phyloP scores from a whole-genome alignment of 805 yeast species.

The Starmerella riodocensis region DNA sequence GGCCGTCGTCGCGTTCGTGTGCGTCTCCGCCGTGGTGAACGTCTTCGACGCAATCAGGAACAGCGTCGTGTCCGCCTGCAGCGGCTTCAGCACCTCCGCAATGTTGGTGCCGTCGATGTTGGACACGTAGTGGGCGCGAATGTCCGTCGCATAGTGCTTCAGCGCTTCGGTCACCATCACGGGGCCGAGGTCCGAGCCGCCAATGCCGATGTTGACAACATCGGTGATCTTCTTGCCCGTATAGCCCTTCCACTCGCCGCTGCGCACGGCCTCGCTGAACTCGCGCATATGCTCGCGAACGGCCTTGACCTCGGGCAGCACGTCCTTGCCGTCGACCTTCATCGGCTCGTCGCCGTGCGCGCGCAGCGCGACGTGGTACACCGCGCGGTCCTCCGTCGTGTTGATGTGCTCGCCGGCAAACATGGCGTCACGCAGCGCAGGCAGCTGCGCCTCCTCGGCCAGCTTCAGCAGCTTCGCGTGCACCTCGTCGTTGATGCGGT shows the following conservation, averaged over 20 bases:
- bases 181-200: slow-evolving; percentile 98
- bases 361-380: slow-evolving; percentile 91
- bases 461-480: slow-evolving; percentile 52
- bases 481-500: slow-evolving; percentile 78
- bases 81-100: slow-evolving; percentile 70
- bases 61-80: slow-evolving; percentile 83
- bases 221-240: slow-evolving; percentile 89
- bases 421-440: slow-evolving; percentile 76
- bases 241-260: slow-evolving; percentile 94
- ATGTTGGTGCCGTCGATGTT: slow-evolving; percentile 97
- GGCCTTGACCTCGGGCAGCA: slow-evolving; percentile 78
- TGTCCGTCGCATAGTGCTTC: slow-evolving; percentile 65
- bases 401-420: slow-evolving; percentile 89
- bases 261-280: slow-evolving; percentile 77
- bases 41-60: slow-evolving; percentile 85
- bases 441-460: slow-evolving; percentile 85
- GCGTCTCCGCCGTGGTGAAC: slow-evolving; percentile 97
- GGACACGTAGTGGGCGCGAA: slow-evolving; percentile 84
- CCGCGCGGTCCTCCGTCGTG: slow-evolving; percentile 86
- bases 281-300: slow-evolving; percentile 95
- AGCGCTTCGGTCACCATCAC: slow-evolving; percentile 99
- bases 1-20: slow-evolving; percentile 90
- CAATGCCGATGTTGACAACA: slow-evolving; percentile 95
- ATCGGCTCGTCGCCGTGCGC: slow-evolving; percentile 75
- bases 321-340: slow-evolving; percentile 81